Percentiles rank a stretch among this genome's conserved stretches.
Conservation (phyloP, 2,329 filamentous ascomycete species). For the Colletotrichum spinosum region DNA sequence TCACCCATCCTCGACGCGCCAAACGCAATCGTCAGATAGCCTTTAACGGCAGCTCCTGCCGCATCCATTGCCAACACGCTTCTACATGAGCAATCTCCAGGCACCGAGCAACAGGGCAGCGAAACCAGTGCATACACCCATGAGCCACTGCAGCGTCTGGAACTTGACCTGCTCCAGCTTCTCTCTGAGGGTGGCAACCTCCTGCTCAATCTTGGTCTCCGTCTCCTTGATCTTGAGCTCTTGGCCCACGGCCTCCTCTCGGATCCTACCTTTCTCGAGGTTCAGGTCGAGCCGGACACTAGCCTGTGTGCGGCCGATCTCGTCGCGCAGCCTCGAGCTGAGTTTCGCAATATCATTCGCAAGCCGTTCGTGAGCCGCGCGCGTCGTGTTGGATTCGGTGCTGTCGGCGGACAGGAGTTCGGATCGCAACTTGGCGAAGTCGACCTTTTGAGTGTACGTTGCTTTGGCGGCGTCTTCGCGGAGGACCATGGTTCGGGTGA, state of each 20-base stretch:
- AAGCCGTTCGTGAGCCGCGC: constrained; percentile 89
- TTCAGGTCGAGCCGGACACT: constrained; percentile 93
- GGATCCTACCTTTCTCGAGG: constrained; percentile 93
- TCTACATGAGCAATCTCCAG: constrained; percentile 76
- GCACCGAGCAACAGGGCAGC: constrained; percentile 76
- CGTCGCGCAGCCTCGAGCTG: constrained; percentile 88
- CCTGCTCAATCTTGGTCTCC: constrained; percentile 97
- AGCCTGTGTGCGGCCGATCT: constrained; percentile 93
- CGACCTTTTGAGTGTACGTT: constrained; percentile 89
- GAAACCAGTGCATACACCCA: constrained; percentile 82
- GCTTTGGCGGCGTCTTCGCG: constrained; percentile 91
- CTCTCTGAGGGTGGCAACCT: constrained; percentile 90
- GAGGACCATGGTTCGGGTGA: constrained; percentile 97
- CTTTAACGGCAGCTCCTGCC: too few relatives aligned
- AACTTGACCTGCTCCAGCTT: constrained; percentile 98
- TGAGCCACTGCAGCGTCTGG: constrained; percentile 96
- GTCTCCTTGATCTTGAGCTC: constrained; percentile 99
- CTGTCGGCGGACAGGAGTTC: constrained; percentile 93
- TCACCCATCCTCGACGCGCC: too few relatives aligned
- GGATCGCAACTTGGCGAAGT: constrained; percentile 96
- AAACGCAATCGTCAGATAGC: too few relatives aligned
- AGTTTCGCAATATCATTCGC: constrained; percentile 96
- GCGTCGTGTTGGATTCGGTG: constrained; percentile 89
- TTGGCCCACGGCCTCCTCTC: constrained; percentile 95
- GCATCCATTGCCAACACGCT: not conserved